Conservation (phyloP, 1,284 basidiomycete species). For the Lentinus polychrous region DNA sequence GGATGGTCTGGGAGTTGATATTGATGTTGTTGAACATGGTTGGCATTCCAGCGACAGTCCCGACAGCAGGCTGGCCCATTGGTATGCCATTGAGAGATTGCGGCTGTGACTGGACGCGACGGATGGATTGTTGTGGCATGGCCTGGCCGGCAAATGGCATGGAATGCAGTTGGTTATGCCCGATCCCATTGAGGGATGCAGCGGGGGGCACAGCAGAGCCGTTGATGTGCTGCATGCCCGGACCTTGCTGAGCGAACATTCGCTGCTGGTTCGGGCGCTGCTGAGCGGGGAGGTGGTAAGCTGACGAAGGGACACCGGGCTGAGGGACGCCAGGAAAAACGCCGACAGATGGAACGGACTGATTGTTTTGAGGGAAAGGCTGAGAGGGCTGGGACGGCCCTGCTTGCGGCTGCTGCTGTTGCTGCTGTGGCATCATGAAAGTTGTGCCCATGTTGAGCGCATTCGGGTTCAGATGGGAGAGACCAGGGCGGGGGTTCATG, state of each 20-base stretch:
- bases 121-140: conserved; percentile 27
- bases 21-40: background rate
- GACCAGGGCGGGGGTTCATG: conserved; percentile 29
- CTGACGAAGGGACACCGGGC: background rate
- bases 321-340: background rate
- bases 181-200: conserved; percentile 33
- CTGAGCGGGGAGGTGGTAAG: conserved; percentile 15
- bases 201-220: conserved; percentile 27
- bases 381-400: conserved; percentile 17
- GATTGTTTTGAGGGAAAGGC: background rate
- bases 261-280: conserved; percentile 15
- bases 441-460: conserved; percentile 30
- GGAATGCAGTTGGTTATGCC: conserved; percentile 28
- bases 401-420: conserved; percentile 28
- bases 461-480: conserved; percentile 13
- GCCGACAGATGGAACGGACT: background rate
- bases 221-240: conserved; percentile 30
- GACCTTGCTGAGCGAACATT: conserved; percentile 23
- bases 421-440: conserved; percentile 32
- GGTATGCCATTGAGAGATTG: no score
- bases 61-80: background rate
- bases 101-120: conserved; percentile 38
- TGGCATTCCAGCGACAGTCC: background rate
- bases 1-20: background rate
- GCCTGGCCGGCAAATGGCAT: conserved; percentile 37